phyloP scores from a whole-genome alignment of 345 rosid species.

The Arabis hirsuta region DNA sequence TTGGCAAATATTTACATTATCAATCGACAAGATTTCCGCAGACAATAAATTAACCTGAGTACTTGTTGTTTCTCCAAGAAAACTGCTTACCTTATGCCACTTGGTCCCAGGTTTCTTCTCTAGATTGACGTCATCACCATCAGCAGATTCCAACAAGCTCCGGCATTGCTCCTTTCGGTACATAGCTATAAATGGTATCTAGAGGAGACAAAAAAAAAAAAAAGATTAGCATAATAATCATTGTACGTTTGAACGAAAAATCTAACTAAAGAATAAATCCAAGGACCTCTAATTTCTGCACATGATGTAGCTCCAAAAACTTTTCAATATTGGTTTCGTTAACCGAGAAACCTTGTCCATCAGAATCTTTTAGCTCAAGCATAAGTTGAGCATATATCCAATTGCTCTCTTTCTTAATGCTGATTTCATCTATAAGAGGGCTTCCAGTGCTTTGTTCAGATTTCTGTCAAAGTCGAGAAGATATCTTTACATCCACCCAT shows the following conservation, averaged over 20 bases:
- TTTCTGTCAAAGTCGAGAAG: conserved; percentile 51
- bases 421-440: conserved; percentile 64
- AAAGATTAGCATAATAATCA: conserved; percentile 25
- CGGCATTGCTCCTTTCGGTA: conserved; percentile 86
- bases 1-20: conserved; percentile 29
- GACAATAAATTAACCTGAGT: neutral
- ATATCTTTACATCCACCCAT: conserved; percentile 5
- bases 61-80: conserved; percentile 22
- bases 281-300: conserved; percentile 87
- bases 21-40: conserved; percentile 22
- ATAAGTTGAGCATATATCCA: conserved; percentile 77
- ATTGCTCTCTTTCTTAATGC: conserved; percentile 64
- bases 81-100: conserved; percentile 75
- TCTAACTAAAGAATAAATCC: conserved; percentile 9
- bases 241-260: neutral
- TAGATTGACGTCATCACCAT: conserved; percentile 52
- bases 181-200: conserved; percentile 94
- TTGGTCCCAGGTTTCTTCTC: conserved; percentile 62
- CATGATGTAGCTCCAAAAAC: conserved; percentile 76
- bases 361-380: conserved; percentile 36
- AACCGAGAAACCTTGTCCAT: conserved; percentile 49
- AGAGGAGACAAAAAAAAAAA: conserved; percentile 34
- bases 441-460: conserved; percentile 77
- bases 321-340: conserved; percentile 63
- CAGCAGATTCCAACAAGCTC: conserved; percentile 71